These are phyloP conservation scores for Penicillium sumatraense DNA, from an alignment of 2,329 filamentous ascomycete genomes.

Conservation along the genomic window DNA sequence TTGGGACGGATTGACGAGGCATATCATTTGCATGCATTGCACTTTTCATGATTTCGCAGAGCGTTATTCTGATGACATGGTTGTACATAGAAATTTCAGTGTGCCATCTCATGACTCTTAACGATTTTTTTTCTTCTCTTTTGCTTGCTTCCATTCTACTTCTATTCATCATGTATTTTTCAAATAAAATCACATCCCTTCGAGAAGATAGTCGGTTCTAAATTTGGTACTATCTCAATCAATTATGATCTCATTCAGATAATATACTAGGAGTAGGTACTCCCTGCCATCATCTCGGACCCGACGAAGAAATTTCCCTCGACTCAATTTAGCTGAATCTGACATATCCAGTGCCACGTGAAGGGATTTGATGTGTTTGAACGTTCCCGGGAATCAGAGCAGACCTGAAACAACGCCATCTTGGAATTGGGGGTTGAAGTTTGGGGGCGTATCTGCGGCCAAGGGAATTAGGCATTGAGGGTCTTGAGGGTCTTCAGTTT, in stretches of 20 bases:
- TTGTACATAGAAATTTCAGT: slow-evolving; percentile 29
- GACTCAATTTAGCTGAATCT: not conserved
- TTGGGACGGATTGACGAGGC: not conserved
- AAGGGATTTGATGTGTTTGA: not conserved
- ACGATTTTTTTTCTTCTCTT: slow-evolving; percentile 18
- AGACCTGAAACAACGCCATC: not conserved
- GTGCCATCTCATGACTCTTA: slow-evolving; percentile 24
- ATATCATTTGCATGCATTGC: slow-evolving; percentile 3
- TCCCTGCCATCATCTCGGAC: not conserved
- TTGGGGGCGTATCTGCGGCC: not conserved
- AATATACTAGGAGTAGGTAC: too few relatives aligned
- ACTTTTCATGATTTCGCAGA: slow-evolving; percentile 7
- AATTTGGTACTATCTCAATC: not conserved
- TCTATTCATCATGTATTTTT: not conserved
- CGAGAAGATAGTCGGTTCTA: not conserved
- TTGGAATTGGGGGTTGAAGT: not conserved
- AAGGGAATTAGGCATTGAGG: not conserved
- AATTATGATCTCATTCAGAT: slow-evolving; percentile 2
- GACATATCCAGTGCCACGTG: not conserved
- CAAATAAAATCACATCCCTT: not conserved
- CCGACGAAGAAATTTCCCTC: not conserved
- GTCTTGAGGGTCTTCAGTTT: not conserved
- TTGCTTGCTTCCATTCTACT: not conserved
- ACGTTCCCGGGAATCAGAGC: not conserved
- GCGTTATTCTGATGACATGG: slow-evolving; percentile 19